These are phyloP conservation scores for Flammula alnicola DNA, from an alignment of 1,284 basidiomycete species.

Conservation along the genomic window DNA sequence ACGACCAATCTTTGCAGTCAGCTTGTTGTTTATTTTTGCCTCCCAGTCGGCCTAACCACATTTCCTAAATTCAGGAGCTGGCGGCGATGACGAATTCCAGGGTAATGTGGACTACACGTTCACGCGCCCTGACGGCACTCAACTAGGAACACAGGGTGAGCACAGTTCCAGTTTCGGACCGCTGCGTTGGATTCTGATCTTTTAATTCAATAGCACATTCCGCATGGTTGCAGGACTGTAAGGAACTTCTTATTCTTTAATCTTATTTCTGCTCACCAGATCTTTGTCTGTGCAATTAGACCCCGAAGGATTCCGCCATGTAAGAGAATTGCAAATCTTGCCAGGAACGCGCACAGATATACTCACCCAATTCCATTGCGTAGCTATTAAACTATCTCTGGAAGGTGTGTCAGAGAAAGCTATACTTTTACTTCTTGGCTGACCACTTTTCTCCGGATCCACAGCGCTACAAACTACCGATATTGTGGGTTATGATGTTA, in stretches of 20 bases:
- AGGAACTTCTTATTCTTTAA: constrained; percentile 25
- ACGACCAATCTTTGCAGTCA: constrained; percentile 75
- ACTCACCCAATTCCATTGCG: no score
- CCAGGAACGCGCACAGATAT: constrained; percentile 18
- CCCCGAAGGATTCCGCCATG: constrained; percentile 64
- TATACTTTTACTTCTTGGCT: constrained; percentile 10
- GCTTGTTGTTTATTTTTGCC: constrained; percentile 27
- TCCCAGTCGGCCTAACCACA: background rate
- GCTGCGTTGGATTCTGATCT: background rate
- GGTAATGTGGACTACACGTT: constrained; percentile 72
- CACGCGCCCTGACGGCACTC: constrained; percentile 68
- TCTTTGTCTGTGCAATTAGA: constrained; percentile 41
- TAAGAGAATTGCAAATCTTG: constrained; percentile 31
- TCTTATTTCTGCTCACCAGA: constrained; percentile 6
- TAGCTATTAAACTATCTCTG: constrained; percentile 75
- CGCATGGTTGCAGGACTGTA: constrained; percentile 73
- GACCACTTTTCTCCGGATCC: constrained; percentile 14
- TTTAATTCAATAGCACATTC: constrained; percentile 51
- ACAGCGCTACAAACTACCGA: constrained; percentile 70
- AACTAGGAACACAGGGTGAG: constrained; percentile 70
- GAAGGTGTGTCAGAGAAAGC: constrained; percentile 46
- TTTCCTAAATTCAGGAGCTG: constrained; percentile 47
- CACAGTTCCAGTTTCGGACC: background rate
- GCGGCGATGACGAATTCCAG: constrained; percentile 74
- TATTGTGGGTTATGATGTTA: constrained; percentile 51